Evolutionary conservation across 1,284 basidiomycete species (phyloP).

Genomic region (Moesziomyces sp.): DNA sequence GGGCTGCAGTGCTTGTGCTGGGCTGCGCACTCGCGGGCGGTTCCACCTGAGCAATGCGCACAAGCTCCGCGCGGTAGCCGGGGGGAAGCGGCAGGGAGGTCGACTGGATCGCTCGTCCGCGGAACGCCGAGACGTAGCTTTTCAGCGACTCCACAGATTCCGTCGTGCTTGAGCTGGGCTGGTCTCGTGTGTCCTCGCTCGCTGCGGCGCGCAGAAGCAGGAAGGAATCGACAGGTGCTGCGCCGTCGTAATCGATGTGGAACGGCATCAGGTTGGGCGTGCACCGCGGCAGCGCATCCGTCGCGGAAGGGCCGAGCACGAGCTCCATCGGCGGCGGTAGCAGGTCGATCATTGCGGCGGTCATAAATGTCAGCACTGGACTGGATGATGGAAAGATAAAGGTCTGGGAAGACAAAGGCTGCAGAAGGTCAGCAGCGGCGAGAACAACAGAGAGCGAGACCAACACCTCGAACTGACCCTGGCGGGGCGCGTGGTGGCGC

Average conservation of each 20-base stretch:
- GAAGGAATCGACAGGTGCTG: constrained; percentile 45
- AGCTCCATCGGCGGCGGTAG: constrained; percentile 33
- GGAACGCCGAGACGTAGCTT: constrained; percentile 39
- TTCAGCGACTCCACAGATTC: not conserved
- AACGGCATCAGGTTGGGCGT: constrained; percentile 54
- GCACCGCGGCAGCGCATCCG: constrained; percentile 8
- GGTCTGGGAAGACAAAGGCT: not conserved
- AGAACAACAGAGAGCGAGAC: constrained; percentile 12
- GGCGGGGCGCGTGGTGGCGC: constrained; percentile 12
- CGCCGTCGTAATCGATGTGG: constrained; percentile 47
- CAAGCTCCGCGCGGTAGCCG: constrained; percentile 30
- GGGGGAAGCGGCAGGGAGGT: constrained; percentile 28
- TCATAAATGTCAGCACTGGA: not conserved
- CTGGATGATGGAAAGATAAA: not conserved
- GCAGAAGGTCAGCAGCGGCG: not conserved
- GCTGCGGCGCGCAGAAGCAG: constrained; percentile 28
- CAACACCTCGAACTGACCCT: constrained; percentile 13
- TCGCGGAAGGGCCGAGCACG: not conserved
- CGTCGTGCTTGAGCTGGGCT: not conserved
- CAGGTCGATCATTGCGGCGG: constrained; percentile 3
- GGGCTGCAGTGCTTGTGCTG: not conserved
- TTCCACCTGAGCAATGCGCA: constrained; percentile 16
- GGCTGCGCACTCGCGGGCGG: not conserved
- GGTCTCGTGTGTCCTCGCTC: not conserved
- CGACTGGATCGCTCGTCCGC: constrained; percentile 38